Evolutionary conservation across 345 rosid species (phyloP).

Genomic region (Acer negundo): DNA sequence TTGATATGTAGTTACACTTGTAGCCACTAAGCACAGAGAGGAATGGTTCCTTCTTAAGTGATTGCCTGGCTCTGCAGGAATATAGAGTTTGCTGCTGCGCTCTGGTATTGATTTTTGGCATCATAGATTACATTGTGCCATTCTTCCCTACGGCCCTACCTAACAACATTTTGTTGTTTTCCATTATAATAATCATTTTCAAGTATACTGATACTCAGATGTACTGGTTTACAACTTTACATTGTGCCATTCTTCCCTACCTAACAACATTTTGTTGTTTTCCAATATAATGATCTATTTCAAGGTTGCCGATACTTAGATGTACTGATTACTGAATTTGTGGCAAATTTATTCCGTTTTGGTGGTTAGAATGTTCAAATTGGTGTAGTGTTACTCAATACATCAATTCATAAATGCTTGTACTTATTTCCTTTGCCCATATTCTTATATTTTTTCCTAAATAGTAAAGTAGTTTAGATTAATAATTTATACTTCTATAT

Average conservation of each 20-base stretch:
- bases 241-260: neutral
- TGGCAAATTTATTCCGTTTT: neutral
- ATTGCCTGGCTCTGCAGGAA: neutral
- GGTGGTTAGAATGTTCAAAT: neutral
- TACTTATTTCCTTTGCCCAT: neutral
- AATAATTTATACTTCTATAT: conserved; percentile 6
- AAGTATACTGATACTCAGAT: neutral
- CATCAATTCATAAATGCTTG: neutral
- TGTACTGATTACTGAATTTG: neutral
- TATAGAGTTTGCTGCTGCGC: neutral
- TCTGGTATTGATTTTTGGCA: neutral
- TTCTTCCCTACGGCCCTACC: neutral
- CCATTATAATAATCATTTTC: neutral
- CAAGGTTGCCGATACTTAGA: neutral
- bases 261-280: neutral
- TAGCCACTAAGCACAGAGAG: neutral
- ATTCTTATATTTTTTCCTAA: neutral
- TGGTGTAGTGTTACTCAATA: neutral
- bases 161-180: neutral
- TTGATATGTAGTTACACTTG: neutral
- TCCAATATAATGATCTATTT: neutral
- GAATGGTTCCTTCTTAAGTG: neutral
- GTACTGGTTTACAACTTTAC: neutral
- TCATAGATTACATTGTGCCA: neutral
- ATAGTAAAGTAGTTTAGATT: neutral